phyloP scores from a whole-genome alignment of 805 yeast species.

The Yamadazyma laniorum region DNA sequence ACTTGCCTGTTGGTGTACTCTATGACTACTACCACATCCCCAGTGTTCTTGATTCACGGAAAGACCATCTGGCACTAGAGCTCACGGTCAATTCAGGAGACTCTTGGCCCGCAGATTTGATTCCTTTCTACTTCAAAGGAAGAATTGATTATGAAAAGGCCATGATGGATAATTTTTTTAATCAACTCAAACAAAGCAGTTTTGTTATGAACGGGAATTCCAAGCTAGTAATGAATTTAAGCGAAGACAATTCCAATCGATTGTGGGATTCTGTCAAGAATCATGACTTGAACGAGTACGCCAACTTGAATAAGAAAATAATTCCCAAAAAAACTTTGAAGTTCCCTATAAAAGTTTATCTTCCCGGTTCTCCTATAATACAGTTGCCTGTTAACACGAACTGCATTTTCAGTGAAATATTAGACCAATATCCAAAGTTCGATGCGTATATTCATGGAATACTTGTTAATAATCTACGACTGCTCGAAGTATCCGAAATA shows the following conservation, averaged over 20 bases:
- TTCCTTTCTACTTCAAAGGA: constrained; percentile 5
- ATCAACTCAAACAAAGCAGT: constrained; percentile 80
- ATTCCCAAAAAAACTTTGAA: constrained; percentile 28
- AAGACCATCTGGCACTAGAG: neutral
- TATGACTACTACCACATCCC: constrained; percentile 44
- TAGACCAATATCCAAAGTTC: constrained; percentile 11
- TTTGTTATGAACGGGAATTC: constrained; percentile 75
- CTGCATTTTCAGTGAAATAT: constrained; percentile 2
- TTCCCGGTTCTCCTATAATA: constrained; percentile 37
- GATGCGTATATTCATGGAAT: constrained; percentile 32
- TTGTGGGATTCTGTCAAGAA: constrained; percentile 54
- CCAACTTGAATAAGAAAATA: constrained; percentile 26
- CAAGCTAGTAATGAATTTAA: constrained; percentile 73
- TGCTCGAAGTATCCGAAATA: constrained; percentile 17
- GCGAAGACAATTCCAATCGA: constrained; percentile 55
- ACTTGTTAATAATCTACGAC: constrained; percentile 17
- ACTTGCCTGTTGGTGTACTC: constrained; percentile 68
- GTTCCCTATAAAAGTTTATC: constrained; percentile 50
- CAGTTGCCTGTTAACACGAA: constrained; percentile 22
- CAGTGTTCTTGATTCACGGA: neutral
- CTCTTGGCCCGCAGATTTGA: constrained; percentile 27
- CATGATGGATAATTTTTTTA: constrained; percentile 59
- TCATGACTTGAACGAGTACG: constrained; percentile 30
- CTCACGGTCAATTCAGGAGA: constrained; percentile 34
- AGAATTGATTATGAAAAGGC: constrained; percentile 25